These are phyloP conservation scores for Fusarium sp. DNA, from an alignment of 2,329 filamentous ascomycete species.

Conservation along the genomic window DNA sequence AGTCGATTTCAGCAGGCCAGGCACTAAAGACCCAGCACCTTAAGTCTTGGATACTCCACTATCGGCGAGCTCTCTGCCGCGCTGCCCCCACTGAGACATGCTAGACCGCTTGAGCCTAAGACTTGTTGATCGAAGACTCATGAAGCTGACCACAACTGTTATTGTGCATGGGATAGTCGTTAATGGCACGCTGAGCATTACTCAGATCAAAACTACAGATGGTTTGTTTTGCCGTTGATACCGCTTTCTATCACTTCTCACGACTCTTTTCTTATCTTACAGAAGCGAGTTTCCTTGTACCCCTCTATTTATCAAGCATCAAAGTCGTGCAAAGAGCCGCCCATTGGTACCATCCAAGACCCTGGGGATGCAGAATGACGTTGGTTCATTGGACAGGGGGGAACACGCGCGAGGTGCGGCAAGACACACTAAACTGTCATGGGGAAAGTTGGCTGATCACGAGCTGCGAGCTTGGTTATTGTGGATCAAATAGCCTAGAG, in stretches of 20 bases:
- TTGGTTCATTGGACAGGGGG: conserved; percentile 28
- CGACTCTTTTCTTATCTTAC: background rate
- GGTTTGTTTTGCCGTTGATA: background rate
- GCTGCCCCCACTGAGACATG: conserved; percentile 21
- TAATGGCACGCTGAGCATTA: background rate
- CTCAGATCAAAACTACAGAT: conserved; percentile 11
- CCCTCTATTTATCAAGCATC: conserved; percentile 23
- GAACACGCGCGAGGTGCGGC: conserved; percentile 39
- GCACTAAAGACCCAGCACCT: background rate
- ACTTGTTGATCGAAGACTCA: conserved; percentile 20
- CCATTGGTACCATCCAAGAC: conserved; percentile 34
- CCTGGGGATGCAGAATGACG: conserved; percentile 40
- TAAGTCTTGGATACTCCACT: background rate
- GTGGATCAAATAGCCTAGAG: conserved; percentile 34
- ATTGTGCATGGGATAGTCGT: conserved; percentile 4
- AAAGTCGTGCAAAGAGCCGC: conserved; percentile 27
- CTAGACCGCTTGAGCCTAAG: conserved; percentile 30
- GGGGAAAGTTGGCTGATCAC: conserved; percentile 39
- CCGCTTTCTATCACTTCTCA: background rate
- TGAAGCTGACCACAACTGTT: conserved; percentile 8
- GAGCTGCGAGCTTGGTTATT: conserved; percentile 37
- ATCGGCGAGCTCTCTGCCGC: conserved; percentile 4
- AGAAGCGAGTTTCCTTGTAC: background rate
- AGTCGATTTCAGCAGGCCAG: background rate
- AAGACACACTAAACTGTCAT: conserved; percentile 37